These are phyloP conservation scores for Taxillus chinensis DNA, from an alignment of 164 flowering plant genomes.

Conservation along the genomic window DNA sequence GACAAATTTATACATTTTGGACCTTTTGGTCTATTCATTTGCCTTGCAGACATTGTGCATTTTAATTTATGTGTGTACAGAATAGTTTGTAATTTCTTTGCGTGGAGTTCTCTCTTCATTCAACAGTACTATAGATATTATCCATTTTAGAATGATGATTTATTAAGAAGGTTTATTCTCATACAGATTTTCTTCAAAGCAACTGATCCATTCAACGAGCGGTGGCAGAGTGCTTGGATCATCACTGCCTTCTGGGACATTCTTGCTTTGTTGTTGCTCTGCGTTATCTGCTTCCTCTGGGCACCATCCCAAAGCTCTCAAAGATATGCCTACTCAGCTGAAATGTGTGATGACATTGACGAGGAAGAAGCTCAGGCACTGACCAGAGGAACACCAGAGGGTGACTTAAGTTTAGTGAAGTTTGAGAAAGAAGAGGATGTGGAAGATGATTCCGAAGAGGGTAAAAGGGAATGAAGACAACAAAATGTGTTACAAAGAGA, in stretches of 20 bases:
- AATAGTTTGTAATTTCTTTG: too few species aligned
- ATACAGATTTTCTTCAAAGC: constrained; percentile 87
- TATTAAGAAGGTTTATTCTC: background rate
- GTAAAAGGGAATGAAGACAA: constrained; percentile 36
- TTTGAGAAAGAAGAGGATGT: constrained; percentile 28
- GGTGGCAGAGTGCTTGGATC: constrained; percentile 97
- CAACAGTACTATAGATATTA: too few species aligned
- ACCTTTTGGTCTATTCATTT: too few species aligned
- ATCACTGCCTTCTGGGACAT: constrained; percentile 91
- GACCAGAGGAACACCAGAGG: constrained; percentile 38
- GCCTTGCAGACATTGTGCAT: too few species aligned
- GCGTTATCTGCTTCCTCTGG: constrained; percentile 92
- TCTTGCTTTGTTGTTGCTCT: constrained; percentile 66
- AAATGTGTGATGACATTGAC: constrained; percentile 44
- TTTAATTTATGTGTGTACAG: too few species aligned
- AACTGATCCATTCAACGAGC: constrained; percentile 87
- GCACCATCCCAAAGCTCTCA: constrained; percentile 90
- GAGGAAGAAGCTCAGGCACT: constrained; percentile 67
- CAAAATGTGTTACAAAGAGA: background rate
- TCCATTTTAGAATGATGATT: too few species aligned
- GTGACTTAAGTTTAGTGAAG: constrained; percentile 60
- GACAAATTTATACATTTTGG: background rate
- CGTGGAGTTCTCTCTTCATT: too few species aligned
- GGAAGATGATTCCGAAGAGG: constrained; percentile 45
- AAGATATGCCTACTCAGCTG: constrained; percentile 76